A percentile compares a stretch with the other conserved stretches of the same genome.
These are phyloP conservation scores for Trametes villosa DNA, from an alignment of 768 basidiomycete genomes.

Conservation along the genomic window DNA sequence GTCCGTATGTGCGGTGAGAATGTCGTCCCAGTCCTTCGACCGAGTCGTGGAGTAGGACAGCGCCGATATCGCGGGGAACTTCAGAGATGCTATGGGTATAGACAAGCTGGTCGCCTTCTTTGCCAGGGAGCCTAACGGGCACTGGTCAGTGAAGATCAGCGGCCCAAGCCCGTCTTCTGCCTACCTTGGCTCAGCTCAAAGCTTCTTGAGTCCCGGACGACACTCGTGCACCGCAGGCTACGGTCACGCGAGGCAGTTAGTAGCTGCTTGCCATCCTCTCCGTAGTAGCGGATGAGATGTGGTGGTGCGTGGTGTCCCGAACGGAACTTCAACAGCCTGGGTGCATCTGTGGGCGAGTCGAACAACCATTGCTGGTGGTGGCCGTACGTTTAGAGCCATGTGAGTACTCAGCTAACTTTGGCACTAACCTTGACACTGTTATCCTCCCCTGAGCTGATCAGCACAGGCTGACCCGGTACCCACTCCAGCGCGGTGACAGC, in stretches of 20 bases:
- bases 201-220: conserved; percentile 93
- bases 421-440: conserved; percentile 87
- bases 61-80: conserved; percentile 79
- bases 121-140: conserved; percentile 70
- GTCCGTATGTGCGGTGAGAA: conserved; percentile 87
- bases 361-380: conserved; percentile 91
- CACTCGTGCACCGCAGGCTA: conserved; percentile 85
- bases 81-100: conserved; percentile 79
- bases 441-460: conserved; percentile 90
- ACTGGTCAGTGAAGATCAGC: neutral
- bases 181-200: conserved; percentile 93
- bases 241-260: conserved; percentile 90
- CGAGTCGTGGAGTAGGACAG: conserved; percentile 80
- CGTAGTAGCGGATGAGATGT: conserved; percentile 92
- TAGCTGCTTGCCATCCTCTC: conserved; percentile 95
- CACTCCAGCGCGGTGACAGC: conserved; percentile 84
- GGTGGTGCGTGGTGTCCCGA: conserved; percentile 93
- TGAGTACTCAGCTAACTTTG: neutral
- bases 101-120: conserved; percentile 82
- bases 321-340: conserved; percentile 88
- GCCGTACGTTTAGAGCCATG: neutral
- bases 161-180: neutral
- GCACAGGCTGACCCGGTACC: conserved; percentile 90
- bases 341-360: conserved; percentile 86
- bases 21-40: conserved; percentile 97